phyloP scores from a whole-genome alignment of 495 filamentous ascomycete genomes.

The Xylaria bambusicola region DNA sequence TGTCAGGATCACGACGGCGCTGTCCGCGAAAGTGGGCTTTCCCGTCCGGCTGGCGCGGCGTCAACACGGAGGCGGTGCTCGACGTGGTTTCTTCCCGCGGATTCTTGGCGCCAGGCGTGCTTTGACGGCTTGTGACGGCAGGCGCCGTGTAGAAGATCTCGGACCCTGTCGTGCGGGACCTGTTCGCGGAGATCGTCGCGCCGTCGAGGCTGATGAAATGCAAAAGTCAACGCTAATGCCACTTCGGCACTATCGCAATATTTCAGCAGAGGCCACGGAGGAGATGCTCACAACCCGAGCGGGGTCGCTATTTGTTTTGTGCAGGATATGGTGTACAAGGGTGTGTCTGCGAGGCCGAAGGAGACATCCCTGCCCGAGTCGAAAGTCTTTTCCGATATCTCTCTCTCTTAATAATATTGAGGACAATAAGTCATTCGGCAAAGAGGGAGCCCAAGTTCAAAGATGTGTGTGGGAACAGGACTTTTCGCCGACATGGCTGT shows the following conservation, averaged over 20 bases:
- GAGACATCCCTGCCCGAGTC: conserved; percentile 61
- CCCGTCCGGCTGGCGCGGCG: conserved; percentile 63
- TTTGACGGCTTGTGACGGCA: conserved; percentile 59
- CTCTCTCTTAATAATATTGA: conserved; percentile 50
- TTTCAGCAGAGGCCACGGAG: conserved; percentile 55
- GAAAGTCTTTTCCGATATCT: conserved; percentile 59
- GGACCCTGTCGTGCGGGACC: conserved; percentile 51
- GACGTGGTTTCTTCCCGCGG: conserved; percentile 64
- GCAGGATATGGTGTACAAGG: conserved; percentile 62
- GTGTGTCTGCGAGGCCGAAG: conserved; percentile 53
- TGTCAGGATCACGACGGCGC: conserved; percentile 68
- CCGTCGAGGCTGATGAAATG: too few relatives aligned
- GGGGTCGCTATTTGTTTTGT: conserved; percentile 56
- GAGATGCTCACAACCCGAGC: conserved; percentile 60
- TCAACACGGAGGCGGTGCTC: conserved; percentile 64
- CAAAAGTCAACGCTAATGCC: too few relatives aligned
- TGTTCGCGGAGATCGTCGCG: conserved; percentile 59
- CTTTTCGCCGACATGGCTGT: conserved; percentile 47
- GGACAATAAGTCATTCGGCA: conserved; percentile 44
- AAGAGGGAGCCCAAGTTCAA: conserved; percentile 55
- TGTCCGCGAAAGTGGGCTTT: conserved; percentile 64
- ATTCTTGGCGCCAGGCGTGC: conserved; percentile 60
- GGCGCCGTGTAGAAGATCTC: conserved; percentile 57
- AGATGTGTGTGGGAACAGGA: conserved; percentile 51
- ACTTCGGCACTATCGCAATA: too few relatives aligned